A percentile compares a stretch with the other conserved stretches of the same genome.
These are phyloP conservation scores for Plasmodium relictum DNA, from an alignment of 169 alveolate species.

Conservation along the genomic window DNA sequence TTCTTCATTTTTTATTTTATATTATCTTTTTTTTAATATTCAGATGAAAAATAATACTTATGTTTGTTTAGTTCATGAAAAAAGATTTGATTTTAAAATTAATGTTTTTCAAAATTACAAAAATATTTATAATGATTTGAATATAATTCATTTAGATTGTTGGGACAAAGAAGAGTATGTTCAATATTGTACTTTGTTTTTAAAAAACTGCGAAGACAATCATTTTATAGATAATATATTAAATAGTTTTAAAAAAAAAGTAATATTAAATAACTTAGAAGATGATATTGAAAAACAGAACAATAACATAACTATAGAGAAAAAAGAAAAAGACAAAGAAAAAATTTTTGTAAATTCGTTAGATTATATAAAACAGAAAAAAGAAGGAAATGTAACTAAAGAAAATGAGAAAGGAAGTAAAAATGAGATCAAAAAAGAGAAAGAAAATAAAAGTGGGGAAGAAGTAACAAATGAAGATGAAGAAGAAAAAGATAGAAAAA, in stretches of 20 bases:
- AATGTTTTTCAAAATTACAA: conserved; percentile 54
- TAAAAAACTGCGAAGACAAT: conserved; percentile 43
- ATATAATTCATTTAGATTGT: conserved; percentile 50
- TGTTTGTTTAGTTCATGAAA: conserved; percentile 71
- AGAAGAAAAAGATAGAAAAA: background rate
- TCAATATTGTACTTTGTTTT: conserved; percentile 39
- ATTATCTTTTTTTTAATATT: background rate
- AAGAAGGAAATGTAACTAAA: background rate
- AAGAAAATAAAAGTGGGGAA: background rate
- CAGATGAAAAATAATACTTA: conserved; percentile 75
- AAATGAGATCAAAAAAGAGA: background rate
- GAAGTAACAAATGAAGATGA: conserved; percentile 1
- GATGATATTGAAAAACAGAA: conserved; percentile 52
- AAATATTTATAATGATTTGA: conserved; percentile 59
- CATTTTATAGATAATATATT: conserved; percentile 72
- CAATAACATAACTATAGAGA: conserved; percentile 3
- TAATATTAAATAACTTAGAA: conserved; percentile 57
- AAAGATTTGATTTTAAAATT: conserved; percentile 27
- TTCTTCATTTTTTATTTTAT: background rate
- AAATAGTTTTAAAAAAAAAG: conserved; percentile 69
- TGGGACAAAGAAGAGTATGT: conserved; percentile 68
- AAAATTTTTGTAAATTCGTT: conserved; percentile 37
- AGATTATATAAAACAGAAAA: conserved; percentile 38
- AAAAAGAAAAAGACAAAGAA: conserved; percentile 45
- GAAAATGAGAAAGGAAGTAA: background rate